Evolutionary conservation across 2,329 filamentous ascomycete genomes (phyloP), one percentile per base, ranked within the genome.

Genomic region (Sphaerulina musiva): DNA sequence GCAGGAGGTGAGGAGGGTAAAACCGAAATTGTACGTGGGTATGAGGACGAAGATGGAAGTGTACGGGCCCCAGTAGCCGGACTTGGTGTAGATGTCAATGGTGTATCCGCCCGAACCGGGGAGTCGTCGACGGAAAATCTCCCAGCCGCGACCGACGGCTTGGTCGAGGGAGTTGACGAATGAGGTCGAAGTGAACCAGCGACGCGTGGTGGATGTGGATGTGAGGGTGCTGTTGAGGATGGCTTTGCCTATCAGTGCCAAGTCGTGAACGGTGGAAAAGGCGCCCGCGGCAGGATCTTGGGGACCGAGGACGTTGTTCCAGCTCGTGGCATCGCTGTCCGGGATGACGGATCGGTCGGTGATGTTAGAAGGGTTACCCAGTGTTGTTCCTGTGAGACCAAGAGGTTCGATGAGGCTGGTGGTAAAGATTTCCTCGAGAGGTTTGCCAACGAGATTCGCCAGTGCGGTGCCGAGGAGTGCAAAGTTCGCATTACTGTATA

Each of bases 21-120:
- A 62, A 31, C 71, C 72, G 6, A 77, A 56, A 45, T 73, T 72
- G 58, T 78, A 78, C 57, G 78, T 75, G 0, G 76, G 75, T 0
- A 79, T 63, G 2, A 79, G 61, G 14, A 67, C 70, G 0, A 77
- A 59, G 1, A 61, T 26, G 3, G 57, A 59, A 36, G 54, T 51
- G 39, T 61, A 55, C 17, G 29, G 17, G 10, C 57, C 72, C 71
- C 2, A 76, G 56, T 52, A 72, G 2, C 77, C 77, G 2, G 61
- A 65, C 61, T 79, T 80, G 23, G 73, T 72, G 63, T 77, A 78
- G 2, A 79, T 49, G 26, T 79, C 75, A 11, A 78, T 55, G 1
- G 74, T 59, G 3, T 74, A 71, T 23, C 70, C 67, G 71, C 31
- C 74, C 4, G 6, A 11, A 4, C 10, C 9, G 6, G 5, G 6